Evolutionary conservation across 768 basidiomycete species (phyloP).

Genomic region (Suillus brevipes): DNA sequence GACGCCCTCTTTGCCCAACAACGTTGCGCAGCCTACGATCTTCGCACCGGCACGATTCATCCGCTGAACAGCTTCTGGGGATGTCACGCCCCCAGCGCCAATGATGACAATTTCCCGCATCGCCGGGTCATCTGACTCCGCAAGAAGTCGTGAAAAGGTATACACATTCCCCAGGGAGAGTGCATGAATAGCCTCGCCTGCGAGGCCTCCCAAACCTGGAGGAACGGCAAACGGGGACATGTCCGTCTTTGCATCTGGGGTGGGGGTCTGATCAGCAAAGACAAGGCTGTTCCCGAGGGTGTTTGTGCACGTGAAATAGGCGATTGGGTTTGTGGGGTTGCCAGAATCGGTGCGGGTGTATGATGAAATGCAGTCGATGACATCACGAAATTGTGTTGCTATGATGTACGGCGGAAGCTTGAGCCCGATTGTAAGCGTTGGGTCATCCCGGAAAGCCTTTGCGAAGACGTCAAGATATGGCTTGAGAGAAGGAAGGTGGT

Average conservation of each 20-base stretch:
- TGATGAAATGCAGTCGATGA: slow-evolving; percentile 47
- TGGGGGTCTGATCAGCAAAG: slow-evolving; percentile 54
- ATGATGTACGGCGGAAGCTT: slow-evolving; percentile 79
- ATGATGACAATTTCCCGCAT: slow-evolving; percentile 59
- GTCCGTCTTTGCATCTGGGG: slow-evolving; percentile 18
- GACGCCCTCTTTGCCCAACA: slow-evolving; percentile 54
- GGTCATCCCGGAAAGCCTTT: slow-evolving; percentile 48
- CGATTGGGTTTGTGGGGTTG: slow-evolving; percentile 46
- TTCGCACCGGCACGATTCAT: slow-evolving; percentile 78
- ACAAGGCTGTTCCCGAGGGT: slow-evolving; percentile 72
- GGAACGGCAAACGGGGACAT: slow-evolving; percentile 55
- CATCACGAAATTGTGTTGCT: slow-evolving; percentile 56
- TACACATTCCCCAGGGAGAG: slow-evolving; percentile 78
- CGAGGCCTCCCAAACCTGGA: slow-evolving; percentile 67
- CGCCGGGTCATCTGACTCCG: slow-evolving; percentile 37
- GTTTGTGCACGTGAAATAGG: slow-evolving; percentile 80
- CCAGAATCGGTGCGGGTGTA: slow-evolving; percentile 32
- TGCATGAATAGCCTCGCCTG: slow-evolving; percentile 74
- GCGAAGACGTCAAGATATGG: slow-evolving; percentile 59
- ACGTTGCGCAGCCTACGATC: slow-evolving; percentile 65
- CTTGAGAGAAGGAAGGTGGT: slow-evolving; percentile 50
- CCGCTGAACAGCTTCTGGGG: slow-evolving; percentile 54
- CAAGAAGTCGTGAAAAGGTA: slow-evolving; percentile 56
- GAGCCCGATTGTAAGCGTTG: slow-evolving; percentile 64
- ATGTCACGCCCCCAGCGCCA: slow-evolving; percentile 82